These are phyloP conservation scores for Bretschneidera sinensis DNA, from an alignment of 345 rosid genomes.

Conservation along the genomic window DNA sequence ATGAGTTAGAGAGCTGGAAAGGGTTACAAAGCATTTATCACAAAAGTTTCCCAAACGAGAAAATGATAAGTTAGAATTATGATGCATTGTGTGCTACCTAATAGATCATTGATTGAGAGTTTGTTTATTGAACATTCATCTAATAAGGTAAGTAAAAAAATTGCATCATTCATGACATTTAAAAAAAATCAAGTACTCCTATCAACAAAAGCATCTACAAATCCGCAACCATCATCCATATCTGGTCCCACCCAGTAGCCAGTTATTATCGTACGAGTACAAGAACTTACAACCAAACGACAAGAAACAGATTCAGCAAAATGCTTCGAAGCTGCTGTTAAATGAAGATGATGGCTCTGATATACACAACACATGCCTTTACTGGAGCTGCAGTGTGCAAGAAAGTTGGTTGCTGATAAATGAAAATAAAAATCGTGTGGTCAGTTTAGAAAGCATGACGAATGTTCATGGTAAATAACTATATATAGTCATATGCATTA, in stretches of 20 bases:
- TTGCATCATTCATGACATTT: constrained; percentile 4
- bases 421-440: constrained; percentile 16
- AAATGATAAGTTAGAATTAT: background rate
- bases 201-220: constrained; percentile 51
- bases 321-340: constrained; percentile 10
- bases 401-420: constrained; percentile 29
- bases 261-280: constrained; percentile 25
- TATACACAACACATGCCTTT: constrained; percentile 17
- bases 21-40: background rate
- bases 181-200: constrained; percentile 23
- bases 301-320: constrained; percentile 28
- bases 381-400: constrained; percentile 15
- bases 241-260: constrained; percentile 82
- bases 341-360: constrained; percentile 16
- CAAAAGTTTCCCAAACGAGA: background rate
- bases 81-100: background rate
- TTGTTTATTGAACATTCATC: constrained; percentile 16
- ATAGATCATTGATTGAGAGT: background rate
- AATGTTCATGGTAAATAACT: too few relatives aligned
- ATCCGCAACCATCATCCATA: constrained; percentile 72
- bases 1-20: too few relatives aligned
- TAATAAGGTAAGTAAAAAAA: background rate
- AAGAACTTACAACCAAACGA: constrained; percentile 30
- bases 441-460: background rate
- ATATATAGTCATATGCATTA: background rate